These are phyloP conservation scores for Fusarium abutilonis DNA, from an alignment of 2,329 filamentous ascomycete species.

Conservation along the genomic window DNA sequence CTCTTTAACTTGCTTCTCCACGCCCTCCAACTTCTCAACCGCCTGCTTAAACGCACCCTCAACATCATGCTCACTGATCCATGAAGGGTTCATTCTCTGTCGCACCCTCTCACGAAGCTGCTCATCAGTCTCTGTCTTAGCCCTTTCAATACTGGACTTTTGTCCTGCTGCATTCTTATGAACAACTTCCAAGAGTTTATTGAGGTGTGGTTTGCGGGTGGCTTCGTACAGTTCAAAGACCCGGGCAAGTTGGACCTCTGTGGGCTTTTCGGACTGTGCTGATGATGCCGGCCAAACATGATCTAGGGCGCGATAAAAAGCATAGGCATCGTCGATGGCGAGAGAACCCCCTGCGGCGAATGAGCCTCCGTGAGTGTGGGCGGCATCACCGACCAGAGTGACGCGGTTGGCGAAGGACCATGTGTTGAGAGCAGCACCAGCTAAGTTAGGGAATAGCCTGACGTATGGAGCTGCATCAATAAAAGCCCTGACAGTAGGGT, in stretches of 20 bases:
- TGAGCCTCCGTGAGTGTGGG: slow-evolving; percentile 55
- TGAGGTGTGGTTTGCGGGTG: slow-evolving; percentile 56
- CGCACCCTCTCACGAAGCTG: slow-evolving; percentile 50
- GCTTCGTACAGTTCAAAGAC: slow-evolving; percentile 54
- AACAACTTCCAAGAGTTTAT: slow-evolving; percentile 39
- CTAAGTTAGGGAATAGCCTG: slow-evolving; percentile 55
- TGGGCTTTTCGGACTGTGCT: slow-evolving; percentile 13
- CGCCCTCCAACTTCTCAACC: slow-evolving; percentile 39
- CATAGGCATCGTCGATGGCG: slow-evolving; percentile 53
- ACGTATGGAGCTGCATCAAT: slow-evolving; percentile 52
- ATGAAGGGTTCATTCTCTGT: slow-evolving; percentile 51
- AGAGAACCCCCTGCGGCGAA: slow-evolving; percentile 52
- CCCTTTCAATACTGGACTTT: no score
- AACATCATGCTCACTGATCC: slow-evolving; percentile 61
- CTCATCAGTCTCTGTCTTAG: slow-evolving; percentile 50
- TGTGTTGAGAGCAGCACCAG: slow-evolving; percentile 52
- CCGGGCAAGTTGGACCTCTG: slow-evolving; percentile 35
- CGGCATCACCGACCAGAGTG: slow-evolving; percentile 53
- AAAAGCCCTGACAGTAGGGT: slow-evolving; percentile 53
- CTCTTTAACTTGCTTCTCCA: background rate
- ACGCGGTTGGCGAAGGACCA: slow-evolving; percentile 54
- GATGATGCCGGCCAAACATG: slow-evolving; percentile 43
- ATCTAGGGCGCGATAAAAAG: slow-evolving; percentile 50
- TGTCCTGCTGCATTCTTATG: slow-evolving; percentile 18
- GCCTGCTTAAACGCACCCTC: slow-evolving; percentile 49